Evolutionary conservation across 495 filamentous ascomycete species (phyloP), one percentile per base, ranked within the genome.

Genomic region (Lepraria neglecta): DNA sequence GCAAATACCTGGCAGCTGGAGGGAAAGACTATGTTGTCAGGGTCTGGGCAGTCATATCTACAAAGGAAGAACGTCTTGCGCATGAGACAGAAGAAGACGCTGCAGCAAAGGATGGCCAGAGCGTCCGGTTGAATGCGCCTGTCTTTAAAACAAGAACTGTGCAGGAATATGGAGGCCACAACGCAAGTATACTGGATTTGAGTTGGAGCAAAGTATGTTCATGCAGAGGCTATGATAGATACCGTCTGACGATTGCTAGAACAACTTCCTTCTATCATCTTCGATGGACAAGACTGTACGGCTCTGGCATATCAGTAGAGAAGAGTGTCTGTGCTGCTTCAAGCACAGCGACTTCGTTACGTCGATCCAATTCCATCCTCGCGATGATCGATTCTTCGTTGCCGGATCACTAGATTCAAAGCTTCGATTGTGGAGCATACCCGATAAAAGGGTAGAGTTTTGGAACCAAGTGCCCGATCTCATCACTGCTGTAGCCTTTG

Each of bases 221-320:
- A 45, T 35, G 24, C 31, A n/a, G 31, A 21, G 28, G 27, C 33
- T 17, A 30, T 24, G 27, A 24, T 17, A 33, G 14, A 45, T 27
- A 38, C 2, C 19, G 31, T 56, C 70, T 74, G 45, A 74, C 58
- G 9, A 28, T 10, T 17, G 31, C 12, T 64, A 87, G 81, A 99
- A 99, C 69, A 96, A 95, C 66, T 99, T 99, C 65, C 77, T 99
- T 56, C 81, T 99, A 33, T 96, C 92, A 31, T 96, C 92, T 0
- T 96, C 91, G 0, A 97, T 96, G 90, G 94, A 99, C 72, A 97
- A 96, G 74, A 97, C 94, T 3, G 95, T 99, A 28, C 82, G 91
- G 17, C 75, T 99, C 54, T 99, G 94, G 94, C 94, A 97, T 74
- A 77, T 92, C 45, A 91, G 83, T 69, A 79, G 92, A 51, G 70